These are phyloP conservation scores for Entomortierella chlamydospora DNA, from an alignment of 192 early-diverging fungal species.

Conservation along the genomic window DNA sequence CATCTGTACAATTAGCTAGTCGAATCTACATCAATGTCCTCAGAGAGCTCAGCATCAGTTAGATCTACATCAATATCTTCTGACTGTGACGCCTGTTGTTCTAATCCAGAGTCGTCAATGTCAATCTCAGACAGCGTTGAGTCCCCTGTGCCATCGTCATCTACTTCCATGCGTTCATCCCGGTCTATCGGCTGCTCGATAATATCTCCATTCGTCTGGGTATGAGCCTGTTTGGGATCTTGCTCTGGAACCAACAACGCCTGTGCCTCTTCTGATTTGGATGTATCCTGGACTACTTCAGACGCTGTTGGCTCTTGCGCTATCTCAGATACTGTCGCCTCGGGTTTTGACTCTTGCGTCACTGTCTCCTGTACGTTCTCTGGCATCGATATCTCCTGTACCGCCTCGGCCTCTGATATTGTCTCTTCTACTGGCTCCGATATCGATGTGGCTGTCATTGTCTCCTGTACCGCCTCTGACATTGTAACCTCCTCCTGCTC, in stretches of 20 bases:
- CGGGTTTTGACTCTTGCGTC: too few relatives aligned
- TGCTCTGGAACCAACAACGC: background rate
- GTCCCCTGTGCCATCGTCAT: background rate
- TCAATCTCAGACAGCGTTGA: background rate
- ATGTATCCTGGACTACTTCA: too few relatives aligned
- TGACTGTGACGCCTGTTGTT: background rate
- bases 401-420: too few relatives aligned
- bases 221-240: background rate
- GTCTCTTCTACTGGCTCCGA: too few relatives aligned
- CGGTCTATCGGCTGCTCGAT: too few relatives aligned
- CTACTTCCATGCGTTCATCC: background rate
- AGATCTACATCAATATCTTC: background rate
- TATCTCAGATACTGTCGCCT: too few relatives aligned
- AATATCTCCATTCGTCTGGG: background rate
- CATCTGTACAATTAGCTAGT: slow-evolving; percentile 14
- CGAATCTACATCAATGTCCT: background rate
- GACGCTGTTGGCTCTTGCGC: too few relatives aligned
- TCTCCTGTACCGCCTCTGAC: too few relatives aligned
- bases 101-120: background rate
- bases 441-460: too few relatives aligned
- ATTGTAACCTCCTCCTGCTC: too few relatives aligned
- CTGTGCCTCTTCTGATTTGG: background rate
- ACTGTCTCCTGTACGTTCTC: too few relatives aligned
- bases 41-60: slow-evolving; percentile 3
- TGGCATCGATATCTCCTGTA: too few relatives aligned